Percentiles rank a stretch among this genome's conserved stretches.
Conservation (phyloP, 768 basidiomycete genomes). For the Sarcodon aspratus region DNA sequence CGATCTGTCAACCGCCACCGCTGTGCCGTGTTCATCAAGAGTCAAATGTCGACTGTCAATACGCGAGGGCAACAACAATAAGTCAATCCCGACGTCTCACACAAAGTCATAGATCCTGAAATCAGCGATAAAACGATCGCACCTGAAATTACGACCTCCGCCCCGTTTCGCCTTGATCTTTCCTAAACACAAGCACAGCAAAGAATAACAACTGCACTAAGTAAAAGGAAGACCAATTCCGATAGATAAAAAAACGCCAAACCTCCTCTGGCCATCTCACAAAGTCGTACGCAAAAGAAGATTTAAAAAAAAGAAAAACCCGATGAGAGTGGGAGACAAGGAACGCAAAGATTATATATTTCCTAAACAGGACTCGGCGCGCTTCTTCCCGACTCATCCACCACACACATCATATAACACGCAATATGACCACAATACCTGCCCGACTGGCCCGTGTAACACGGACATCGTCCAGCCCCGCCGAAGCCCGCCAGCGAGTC, state of each 20-base stretch:
- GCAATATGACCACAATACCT: constrained; percentile 74
- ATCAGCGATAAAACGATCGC: constrained; percentile 39
- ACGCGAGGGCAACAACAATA: constrained; percentile 3
- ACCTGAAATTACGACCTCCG: constrained; percentile 58
- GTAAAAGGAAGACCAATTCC: background rate
- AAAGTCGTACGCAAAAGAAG: no score
- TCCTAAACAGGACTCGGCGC: no score
- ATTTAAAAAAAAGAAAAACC: no score
- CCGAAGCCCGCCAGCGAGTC: constrained; percentile 57
- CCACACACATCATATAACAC: background rate
- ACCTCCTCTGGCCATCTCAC: background rate
- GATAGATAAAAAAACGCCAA: background rate
- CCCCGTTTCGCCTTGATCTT: constrained; percentile 84
- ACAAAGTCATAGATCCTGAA: constrained; percentile 1
- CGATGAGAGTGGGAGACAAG: no score
- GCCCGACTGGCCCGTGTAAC: constrained; percentile 71
- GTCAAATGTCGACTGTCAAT: constrained; percentile 43
- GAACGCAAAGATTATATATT: no score
- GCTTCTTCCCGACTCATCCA: no score
- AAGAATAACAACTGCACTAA: background rate
- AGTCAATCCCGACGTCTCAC: background rate
- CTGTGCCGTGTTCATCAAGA: constrained; percentile 46
- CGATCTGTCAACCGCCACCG: constrained; percentile 37
- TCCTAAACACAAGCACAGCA: constrained; percentile 24
- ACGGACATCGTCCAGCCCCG: constrained; percentile 38